Base-by-base conservation (phyloP, 2,329 filamentous ascomycete genomes). In the Calonectria multiphialidica region DNA sequence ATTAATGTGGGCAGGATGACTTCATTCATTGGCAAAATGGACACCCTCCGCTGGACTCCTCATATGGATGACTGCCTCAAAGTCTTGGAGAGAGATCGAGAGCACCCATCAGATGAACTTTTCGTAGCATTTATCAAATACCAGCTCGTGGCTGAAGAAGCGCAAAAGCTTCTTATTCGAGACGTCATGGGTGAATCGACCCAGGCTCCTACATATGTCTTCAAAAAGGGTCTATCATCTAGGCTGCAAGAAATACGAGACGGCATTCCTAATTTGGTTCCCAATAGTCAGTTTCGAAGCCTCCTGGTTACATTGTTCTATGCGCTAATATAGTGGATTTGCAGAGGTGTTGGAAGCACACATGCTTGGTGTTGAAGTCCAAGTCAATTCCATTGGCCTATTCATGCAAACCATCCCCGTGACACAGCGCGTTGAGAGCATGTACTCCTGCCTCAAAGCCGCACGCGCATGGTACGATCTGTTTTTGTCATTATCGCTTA, bases 61-160 rank as follows among this genome's bases (percentile, higher is more conserved):
- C 87, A 91, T 64, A 87, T 93, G 84, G 90, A 91, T 35, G 89
- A 92, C 42, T 89, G 87, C 42, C 81, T 92, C 1, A 80, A 84
- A 5, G 74, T 84, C 2, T 81, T 93, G 0, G 81, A 84, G 5
- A 81, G 85, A 18, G 81, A 84, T 1, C 84, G 84, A 9, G 88
- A 91, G 68, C 83, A 83, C 28, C 82, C 85, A 0, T 84, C 85
- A 2, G 91, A 93, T 76, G 82, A 84, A 33, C 75, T 89, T 2
- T 82, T 93, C 1, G 79, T 77, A 3, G 65, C 81, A 1, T 75
- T 84, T 13, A 68, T 84, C 25, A 82, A 79, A 30, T 77, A 86
- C 13, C 85, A 87, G 69, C 81, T 84, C 13, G 77, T 87, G 12
- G 75, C 80, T 44, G 85, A 87, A n/a, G 83, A 84, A 64, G 82